phyloP scores from a whole-genome alignment of 2,329 filamentous ascomycete species.

The Didymella segeticola region DNA sequence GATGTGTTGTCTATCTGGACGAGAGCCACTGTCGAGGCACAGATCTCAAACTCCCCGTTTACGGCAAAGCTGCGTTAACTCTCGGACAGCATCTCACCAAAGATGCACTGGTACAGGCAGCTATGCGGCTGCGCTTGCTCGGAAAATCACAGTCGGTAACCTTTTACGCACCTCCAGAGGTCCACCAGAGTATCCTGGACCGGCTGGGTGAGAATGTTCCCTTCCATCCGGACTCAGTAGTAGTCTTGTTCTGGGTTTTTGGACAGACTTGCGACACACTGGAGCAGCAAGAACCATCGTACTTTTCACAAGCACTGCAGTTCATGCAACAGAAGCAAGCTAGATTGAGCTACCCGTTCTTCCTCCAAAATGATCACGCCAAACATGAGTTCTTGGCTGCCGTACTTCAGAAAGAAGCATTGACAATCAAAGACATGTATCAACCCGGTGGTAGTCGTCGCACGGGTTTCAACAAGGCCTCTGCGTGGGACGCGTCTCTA shows the following conservation, averaged over 20 bases:
- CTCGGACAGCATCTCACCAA: slow-evolving; percentile 65
- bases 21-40: slow-evolving; percentile 68
- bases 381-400: slow-evolving; percentile 54
- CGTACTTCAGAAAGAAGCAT: slow-evolving; percentile 61
- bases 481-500: slow-evolving; percentile 33
- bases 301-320: slow-evolving; percentile 66
- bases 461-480: slow-evolving; percentile 6
- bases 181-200: slow-evolving; percentile 65
- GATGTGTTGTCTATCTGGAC: slow-evolving; percentile 66
- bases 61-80: slow-evolving; percentile 61
- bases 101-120: slow-evolving; percentile 69
- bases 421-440: slow-evolving; percentile 66
- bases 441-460: slow-evolving; percentile 40
- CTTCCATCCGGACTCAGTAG: slow-evolving; percentile 10
- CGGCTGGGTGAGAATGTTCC: background rate
- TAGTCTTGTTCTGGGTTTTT: slow-evolving; percentile 61
- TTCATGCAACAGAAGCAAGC: slow-evolving; percentile 66
- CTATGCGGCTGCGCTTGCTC: slow-evolving; percentile 70
- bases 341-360: slow-evolving; percentile 51
- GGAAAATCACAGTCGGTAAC: slow-evolving; percentile 62
- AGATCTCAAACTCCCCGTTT: slow-evolving; percentile 62
- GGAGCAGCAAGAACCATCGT: slow-evolving; percentile 65
- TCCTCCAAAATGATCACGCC: slow-evolving; percentile 41
- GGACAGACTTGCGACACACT: slow-evolving; percentile 67
- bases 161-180: slow-evolving; percentile 65